Conservation (phyloP, 176 grass and related monocot genomes). For the Avena atlantica region DNA sequence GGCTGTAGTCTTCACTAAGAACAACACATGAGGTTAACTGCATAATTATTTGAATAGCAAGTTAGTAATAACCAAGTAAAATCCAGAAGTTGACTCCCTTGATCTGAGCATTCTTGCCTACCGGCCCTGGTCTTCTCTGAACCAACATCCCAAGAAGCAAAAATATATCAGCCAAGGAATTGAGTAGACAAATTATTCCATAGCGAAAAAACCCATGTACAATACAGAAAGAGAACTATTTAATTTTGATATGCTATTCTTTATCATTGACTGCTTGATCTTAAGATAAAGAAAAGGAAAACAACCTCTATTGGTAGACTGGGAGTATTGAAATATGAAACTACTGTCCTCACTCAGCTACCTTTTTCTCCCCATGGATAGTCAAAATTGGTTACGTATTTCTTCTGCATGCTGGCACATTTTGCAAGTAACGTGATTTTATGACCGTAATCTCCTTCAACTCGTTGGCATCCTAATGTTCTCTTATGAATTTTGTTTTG, state of each 20-base stretch:
- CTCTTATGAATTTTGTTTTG: neutral
- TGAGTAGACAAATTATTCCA: neutral
- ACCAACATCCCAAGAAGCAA: neutral
- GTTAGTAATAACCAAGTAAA: neutral
- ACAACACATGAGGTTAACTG: neutral
- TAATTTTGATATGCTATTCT: neutral
- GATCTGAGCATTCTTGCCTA: neutral
- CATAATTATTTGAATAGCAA: neutral
- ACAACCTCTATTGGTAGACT: neutral
- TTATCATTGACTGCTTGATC: neutral
- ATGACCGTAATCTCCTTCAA: neutral
- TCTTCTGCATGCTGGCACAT: neutral
- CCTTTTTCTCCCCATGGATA: neutral
- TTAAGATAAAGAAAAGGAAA: neutral
- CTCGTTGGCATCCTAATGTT: neutral
- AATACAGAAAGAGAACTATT: neutral
- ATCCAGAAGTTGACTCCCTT: neutral
- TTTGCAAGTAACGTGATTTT: neutral
- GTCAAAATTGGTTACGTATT: slow-evolving; percentile 10
- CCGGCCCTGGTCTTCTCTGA: neutral
- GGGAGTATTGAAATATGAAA: neutral
- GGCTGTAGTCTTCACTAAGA: neutral
- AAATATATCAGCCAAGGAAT: neutral
- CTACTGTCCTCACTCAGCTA: neutral
- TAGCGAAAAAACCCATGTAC: neutral